Evolutionary conservation across 208 protist genomes (phyloP), one percentile per base, ranked within the genome.

Genomic region (Porcisia hertigi): DNA sequence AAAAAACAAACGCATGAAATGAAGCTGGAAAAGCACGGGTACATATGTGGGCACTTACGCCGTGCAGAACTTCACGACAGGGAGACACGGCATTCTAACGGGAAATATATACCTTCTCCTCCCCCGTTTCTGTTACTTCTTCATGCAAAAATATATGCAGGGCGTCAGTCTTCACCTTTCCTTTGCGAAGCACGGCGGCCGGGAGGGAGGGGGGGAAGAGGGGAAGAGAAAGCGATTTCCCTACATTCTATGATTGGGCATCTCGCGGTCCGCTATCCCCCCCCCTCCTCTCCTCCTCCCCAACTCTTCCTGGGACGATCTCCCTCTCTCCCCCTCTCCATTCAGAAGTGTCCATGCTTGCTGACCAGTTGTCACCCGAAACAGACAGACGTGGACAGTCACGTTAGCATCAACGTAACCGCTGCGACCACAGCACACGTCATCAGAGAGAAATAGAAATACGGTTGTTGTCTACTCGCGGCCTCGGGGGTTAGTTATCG

Each of bases 311-410:
- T 64, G 4, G 7, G 8, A 18, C 20, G 7, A 47, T 43, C 62
- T 30, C 39, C 36, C 30, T 30, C 30, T 30, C 30, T 30, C 30
- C 30, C 0, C 30, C 30, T 30, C 30, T 47, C 36, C 39, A 36
- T 30, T 23, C 11, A 12, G 20, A 25, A 25, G 62, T 18, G n/a
- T 12, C 34, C 9, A 30, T 25, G 39, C 39, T 45, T 12, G 6
- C 39, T 66, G 39, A n/a, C 25, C 23, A 66, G 39, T 49, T 2
- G 39, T 47, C 12, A 49, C 36, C 30, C 18, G n/a, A n/a, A 67
- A 82, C 25, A 57, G 41, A 82, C 45, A 58, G 49, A 1, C 55
- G 9, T 63, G 52, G 20, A 36, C 52, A 41, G 25, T 14, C 36
- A 45, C 62, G 12, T n/a, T 6, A 25, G n/a, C 36, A 47, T 12